These are phyloP conservation scores for Aspergillus glaucus DNA, from an alignment of 2,329 filamentous ascomycete species.

Conservation along the genomic window DNA sequence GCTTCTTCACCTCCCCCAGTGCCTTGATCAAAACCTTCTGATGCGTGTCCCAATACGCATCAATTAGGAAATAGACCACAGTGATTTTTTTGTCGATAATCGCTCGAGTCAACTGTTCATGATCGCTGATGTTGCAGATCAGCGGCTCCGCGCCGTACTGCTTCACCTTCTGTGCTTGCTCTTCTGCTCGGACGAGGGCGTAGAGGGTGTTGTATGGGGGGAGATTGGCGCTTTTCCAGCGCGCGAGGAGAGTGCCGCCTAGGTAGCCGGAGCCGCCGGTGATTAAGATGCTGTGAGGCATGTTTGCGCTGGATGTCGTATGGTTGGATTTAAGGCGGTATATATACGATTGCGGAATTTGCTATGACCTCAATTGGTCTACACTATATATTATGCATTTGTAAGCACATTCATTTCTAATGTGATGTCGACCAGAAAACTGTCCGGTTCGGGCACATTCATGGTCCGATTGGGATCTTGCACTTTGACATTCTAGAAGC, in stretches of 20 bases:
- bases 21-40: slow-evolving; percentile 43
- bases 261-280: slow-evolving; percentile 51
- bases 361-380: too few relatives aligned
- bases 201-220: slow-evolving; percentile 41
- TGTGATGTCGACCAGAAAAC: too few relatives aligned
- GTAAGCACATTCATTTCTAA: too few relatives aligned
- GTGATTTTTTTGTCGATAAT: slow-evolving; percentile 42
- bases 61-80: slow-evolving; percentile 46
- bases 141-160: slow-evolving; percentile 41
- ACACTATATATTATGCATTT: too few relatives aligned
- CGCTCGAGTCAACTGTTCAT: slow-evolving; percentile 26
- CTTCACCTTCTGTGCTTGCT: slow-evolving; percentile 42
- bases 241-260: slow-evolving; percentile 45
- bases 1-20: slow-evolving; percentile 39
- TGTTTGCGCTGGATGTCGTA: neutral
- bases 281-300: slow-evolving; percentile 39
- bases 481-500: too few relatives aligned
- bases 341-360: too few relatives aligned
- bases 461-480: too few relatives aligned
- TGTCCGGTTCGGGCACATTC: too few relatives aligned
- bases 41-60: slow-evolving; percentile 27
- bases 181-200: slow-evolving; percentile 42
- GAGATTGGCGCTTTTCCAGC: slow-evolving; percentile 30
- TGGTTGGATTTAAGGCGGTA: too few relatives aligned
- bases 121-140: slow-evolving; percentile 33